Percentiles rank a stretch among this genome's conserved stretches.
phyloP scores from a whole-genome alignment of 768 basidiomycete species.

The Mycena haematopus region DNA sequence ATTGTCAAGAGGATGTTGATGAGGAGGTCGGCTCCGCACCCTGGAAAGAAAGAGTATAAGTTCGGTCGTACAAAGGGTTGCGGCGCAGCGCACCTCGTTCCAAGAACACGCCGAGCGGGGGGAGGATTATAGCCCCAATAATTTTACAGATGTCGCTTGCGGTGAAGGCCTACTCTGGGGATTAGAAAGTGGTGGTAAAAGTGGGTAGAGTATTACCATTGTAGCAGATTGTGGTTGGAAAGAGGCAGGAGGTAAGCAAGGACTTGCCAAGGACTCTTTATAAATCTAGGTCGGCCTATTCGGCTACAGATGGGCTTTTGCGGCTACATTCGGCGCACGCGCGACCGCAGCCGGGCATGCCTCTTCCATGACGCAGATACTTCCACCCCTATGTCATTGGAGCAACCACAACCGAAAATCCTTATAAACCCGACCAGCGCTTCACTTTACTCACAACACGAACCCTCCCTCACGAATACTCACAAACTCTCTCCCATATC shows the following conservation, averaged over 20 bases:
- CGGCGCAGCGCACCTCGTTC: slow-evolving; percentile 61
- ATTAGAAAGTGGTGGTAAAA: background rate
- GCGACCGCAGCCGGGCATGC: too few species aligned
- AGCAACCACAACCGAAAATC: background rate
- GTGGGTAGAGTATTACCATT: background rate
- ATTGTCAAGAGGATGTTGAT: slow-evolving; percentile 86
- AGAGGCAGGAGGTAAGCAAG: too few species aligned
- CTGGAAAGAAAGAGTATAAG: background rate
- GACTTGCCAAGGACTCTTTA: too few species aligned
- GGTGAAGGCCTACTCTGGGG: slow-evolving; percentile 9
- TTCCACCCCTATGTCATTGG: too few species aligned
- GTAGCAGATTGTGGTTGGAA: background rate
- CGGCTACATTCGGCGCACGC: too few species aligned
- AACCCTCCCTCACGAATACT: background rate
- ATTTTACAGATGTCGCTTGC: slow-evolving; percentile 77
- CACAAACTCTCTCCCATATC: background rate
- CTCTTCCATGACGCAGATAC: too few species aligned
- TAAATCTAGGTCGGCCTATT: too few species aligned
- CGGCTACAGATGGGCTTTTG: too few species aligned
- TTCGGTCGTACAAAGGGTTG: background rate
- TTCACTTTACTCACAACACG: background rate
- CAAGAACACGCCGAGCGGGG: slow-evolving; percentile 87
- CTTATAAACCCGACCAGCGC: background rate
- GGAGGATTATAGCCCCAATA: slow-evolving; percentile 70
- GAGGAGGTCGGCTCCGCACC: slow-evolving; percentile 74